Evolutionary conservation across 305 asterid genomes (phyloP), one percentile per base, ranked within the genome.

Genomic region (Fraxinus greggii): DNA sequence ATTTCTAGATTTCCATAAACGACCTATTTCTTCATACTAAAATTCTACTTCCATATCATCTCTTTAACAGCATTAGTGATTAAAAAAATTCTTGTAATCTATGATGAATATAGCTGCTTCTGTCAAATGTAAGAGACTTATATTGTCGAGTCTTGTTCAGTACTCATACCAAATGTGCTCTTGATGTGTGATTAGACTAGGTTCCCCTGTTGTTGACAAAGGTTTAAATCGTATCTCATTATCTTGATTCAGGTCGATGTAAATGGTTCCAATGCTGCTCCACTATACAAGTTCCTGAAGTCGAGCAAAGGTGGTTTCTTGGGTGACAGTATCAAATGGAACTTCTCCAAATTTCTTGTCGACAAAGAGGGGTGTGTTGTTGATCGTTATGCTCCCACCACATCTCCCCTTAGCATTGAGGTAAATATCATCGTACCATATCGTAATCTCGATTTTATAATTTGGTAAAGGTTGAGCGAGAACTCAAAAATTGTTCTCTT

Each of bases 321-420:
- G 7, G 98, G 98, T 1, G 93, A 90, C 75, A 70, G 77, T 38
- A 90, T 96, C 80, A 95, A 95, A 78, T 94, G 98, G 99, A 95
- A 95, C 88, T 95, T 95, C 88, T 84, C 98, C 78, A 88, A 89
- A 31, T 90, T 90, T 79, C 91, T 96, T 0, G 93, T 94, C 3
- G 91, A 96, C 79, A 90, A 90, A 79, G 95, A 94, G 76, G 98
- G 99, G 26, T 80, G 72, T 0, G 97, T 96, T 32, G 97, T 93
- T 1, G 93, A 96, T 78, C 98, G 98, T 78, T 96, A 94, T 80
- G 97, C 98, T 3, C 97, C 98, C 78, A 96, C 98, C 26, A 94
- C 98, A 4, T 72, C 98, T 86, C 99, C 99, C 38, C 90, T 92
- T 29, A 89, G 97, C 92, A 93, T 96, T 3, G 98, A 94, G 98